Percentiles rank a stretch among this genome's conserved stretches.
phyloP scores from a whole-genome alignment of 2,329 filamentous ascomycete genomes.

The Aspergillus piperis region DNA sequence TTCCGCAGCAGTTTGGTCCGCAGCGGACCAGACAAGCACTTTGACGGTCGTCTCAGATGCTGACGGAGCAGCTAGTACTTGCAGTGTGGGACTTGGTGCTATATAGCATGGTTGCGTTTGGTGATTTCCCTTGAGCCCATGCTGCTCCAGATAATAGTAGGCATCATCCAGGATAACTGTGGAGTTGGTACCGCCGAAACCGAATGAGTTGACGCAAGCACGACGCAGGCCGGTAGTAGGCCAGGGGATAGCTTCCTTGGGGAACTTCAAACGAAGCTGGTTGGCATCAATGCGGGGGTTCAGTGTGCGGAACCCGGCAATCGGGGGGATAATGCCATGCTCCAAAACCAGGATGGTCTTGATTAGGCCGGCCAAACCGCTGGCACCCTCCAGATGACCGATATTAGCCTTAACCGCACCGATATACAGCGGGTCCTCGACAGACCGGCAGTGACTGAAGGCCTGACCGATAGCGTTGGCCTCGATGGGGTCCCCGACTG shows the following conservation, averaged over 20 bases:
- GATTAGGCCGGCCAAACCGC: not conserved
- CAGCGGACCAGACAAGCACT: constrained; percentile 1
- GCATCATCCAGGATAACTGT: constrained; percentile 2
- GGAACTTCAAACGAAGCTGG: not conserved
- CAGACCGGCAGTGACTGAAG: not conserved
- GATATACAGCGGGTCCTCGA: not conserved
- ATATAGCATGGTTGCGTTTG: not conserved
- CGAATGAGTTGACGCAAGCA: constrained; percentile 5
- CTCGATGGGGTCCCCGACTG: constrained; percentile 1
- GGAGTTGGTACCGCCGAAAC: constrained; percentile 5
- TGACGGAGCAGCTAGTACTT: not conserved
- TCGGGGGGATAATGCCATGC: not conserved
- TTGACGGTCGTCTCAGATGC: not conserved
- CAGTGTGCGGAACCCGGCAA: not conserved
- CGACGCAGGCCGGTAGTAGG: not conserved
- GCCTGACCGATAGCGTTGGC: not conserved
- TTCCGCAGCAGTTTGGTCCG: not conserved
- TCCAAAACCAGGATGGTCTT: not conserved
- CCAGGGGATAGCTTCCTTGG: not conserved
- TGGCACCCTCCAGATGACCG: not conserved
- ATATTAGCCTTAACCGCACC: not conserved
- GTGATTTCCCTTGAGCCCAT: not conserved
- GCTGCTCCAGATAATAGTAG: not conserved
- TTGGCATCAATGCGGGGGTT: not conserved
- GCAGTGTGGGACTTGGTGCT: not conserved